Evolutionary conservation across 73 alveolate genomes (phyloP), one percentile per base, ranked within the genome.

Genomic region (Paramecium caudatum): DNA sequence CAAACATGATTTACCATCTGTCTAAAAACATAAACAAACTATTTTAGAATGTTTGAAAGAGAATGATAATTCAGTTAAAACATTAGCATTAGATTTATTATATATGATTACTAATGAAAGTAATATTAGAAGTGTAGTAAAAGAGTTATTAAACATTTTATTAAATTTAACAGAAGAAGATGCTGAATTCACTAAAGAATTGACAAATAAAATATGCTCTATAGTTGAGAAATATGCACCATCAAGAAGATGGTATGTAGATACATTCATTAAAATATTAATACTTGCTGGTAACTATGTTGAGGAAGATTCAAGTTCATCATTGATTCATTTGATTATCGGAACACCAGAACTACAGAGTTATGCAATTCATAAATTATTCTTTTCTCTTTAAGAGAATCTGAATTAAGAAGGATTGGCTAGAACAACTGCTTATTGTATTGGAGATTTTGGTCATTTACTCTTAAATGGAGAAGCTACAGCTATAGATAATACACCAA

Each of bases 191-290:
- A 21, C 47, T 86, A 47, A 15, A 19, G 45, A 41, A 61, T 61
- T 86, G 39, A 62, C 84, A 27, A 86, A 86, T 43, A 43, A 86
- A 78, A 86, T 86, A 8, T 86, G 93, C 55, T 39, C 47, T 12
- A 86, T 86, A 27, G 88, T 86, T 39, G 93, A 86, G 27, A 86
- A 86, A 32, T 78, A 86, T 46, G 82, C 93, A 13, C 93, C 93
- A 12, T 49, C 82, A 5, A 70, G 93, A 43, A 86, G 93, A 86
- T 86, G 93, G 93, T 86, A 86, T 43, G 55, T 86, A 12, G 93
- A 86, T 63, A 86, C 90, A 4, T 41, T 63, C 15, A 86, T 86
- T 41, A 86, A 63, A 62, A 81, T 86, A 4, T 25, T 86, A 5
- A 86, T 78, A 4, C 39, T 86, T 23, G 93, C 93, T 4, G 93